Evolutionary conservation across 2,329 filamentous ascomycete species (phyloP).

Genomic region (Pseudocercospora cruenta): DNA sequence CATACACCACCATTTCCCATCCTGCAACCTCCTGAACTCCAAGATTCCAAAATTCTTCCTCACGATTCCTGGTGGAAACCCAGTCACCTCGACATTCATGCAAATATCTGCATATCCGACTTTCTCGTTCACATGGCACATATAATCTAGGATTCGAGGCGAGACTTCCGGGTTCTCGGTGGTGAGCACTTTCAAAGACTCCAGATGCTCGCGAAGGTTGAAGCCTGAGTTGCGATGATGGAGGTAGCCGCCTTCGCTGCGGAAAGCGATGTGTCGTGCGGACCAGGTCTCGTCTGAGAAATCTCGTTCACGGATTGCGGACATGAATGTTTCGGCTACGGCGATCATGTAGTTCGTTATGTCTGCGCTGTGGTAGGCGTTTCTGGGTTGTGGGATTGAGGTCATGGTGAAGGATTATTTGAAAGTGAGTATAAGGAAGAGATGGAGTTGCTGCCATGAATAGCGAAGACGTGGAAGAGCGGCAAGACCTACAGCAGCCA

Average conservation of each 20-base stretch:
- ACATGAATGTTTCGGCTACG: neutral
- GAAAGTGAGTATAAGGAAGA: no score
- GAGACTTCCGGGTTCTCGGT: neutral
- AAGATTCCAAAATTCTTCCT: neutral
- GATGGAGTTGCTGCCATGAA: no score
- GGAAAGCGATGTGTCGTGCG: neutral
- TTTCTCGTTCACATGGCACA: neutral
- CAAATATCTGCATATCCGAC: neutral
- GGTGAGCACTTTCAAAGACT: neutral
- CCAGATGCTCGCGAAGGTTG: neutral
- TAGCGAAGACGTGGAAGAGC: no score
- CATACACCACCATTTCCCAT: constrained; percentile 2
- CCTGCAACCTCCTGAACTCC: neutral
- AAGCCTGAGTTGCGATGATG: neutral
- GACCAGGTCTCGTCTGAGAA: neutral
- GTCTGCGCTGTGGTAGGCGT: neutral
- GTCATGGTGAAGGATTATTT: neutral
- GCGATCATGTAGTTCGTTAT: neutral
- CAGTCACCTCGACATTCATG: neutral
- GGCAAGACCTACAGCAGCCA: neutral
- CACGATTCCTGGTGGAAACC: neutral
- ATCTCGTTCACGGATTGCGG: neutral
- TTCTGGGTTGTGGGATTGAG: neutral
- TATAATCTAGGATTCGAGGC: neutral
- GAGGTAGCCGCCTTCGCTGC: neutral